Base-by-base conservation (phyloP, 139 green algal genomes). In the Chloropicon primus region DNA sequence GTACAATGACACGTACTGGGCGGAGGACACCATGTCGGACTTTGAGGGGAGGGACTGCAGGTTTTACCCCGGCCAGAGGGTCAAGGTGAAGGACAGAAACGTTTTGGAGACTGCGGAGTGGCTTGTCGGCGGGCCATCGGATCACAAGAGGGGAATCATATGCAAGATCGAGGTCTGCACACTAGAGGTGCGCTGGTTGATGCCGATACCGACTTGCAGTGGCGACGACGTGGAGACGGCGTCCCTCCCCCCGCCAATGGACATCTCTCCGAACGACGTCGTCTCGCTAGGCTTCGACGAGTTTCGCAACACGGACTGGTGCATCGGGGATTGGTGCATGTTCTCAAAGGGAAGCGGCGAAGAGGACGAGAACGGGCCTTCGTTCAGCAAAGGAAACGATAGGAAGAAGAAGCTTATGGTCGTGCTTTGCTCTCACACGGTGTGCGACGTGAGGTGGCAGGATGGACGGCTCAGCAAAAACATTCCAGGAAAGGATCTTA, bases 371-470 rank as follows among this genome's bases (percentile, higher is more conserved):
- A 62, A 62, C 17, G 41, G 41, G n/a, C n/a, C n/a, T n/a, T n/a
- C n/a, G n/a, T n/a, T n/a, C n/a, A n/a, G n/a, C n/a, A n/a, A n/a
- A n/a, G n/a, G n/a, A n/a, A n/a, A n/a, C n/a, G n/a, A n/a, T 17
- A 62, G 41, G 41, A 62, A 62, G 41, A 62, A 62, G 41, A 62
- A 62, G 41, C 41, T 62, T 5, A 62, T 62, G 41, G 41, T 17
- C 10, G 41, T 62, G 10, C 5, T 62, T 62, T 62, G 41, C 41
- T 62, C 41, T 17, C 41, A 62, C 41, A 62, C 41, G 41, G 41
- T 62, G 41, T 62, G 41, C 17, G 41, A 62, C 41, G 85, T 89
- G 53, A 54, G 53, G 75, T 89, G 85, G 85, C 85, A 89, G 78
- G 83, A 87, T 24, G 78, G 83, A 2, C 54, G 25, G 3, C 2